A percentile compares a stretch with the other conserved stretches of the same genome.
Evolutionary conservation across 768 basidiomycete genomes (phyloP).

Genomic region (Boletellus ananas): DNA sequence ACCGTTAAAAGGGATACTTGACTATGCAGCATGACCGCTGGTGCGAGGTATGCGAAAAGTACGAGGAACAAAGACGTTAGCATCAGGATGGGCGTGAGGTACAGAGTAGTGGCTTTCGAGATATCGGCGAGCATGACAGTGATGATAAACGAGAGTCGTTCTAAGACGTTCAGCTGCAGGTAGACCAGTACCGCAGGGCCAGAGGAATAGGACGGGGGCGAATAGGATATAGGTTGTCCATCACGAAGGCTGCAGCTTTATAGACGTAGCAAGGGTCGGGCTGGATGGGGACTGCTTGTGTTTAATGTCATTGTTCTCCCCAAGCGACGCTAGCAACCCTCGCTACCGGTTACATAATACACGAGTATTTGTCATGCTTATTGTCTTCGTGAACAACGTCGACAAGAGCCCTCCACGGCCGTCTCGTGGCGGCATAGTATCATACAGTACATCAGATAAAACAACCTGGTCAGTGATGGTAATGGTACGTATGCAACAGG

Average conservation of each 20-base stretch:
- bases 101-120: slow-evolving; percentile 64
- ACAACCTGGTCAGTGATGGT: slow-evolving; percentile 29
- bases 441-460: slow-evolving; percentile 26
- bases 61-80: slow-evolving; percentile 64
- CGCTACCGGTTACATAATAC: background rate
- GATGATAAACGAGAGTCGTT: slow-evolving; percentile 18
- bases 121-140: slow-evolving; percentile 62
- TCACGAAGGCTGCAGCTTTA: slow-evolving; percentile 9
- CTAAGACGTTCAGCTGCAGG: slow-evolving; percentile 13
- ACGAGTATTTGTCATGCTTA: background rate
- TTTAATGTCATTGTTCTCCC: slow-evolving; percentile 21
- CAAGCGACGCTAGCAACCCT: background rate
- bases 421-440: slow-evolving; percentile 15
- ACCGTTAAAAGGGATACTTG: slow-evolving; percentile 65
- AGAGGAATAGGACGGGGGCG: slow-evolving; percentile 2
- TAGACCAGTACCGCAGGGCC: slow-evolving; percentile 21
- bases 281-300: slow-evolving; percentile 11
- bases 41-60: slow-evolving; percentile 67
- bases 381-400: slow-evolving; percentile 9
- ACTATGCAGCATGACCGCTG: slow-evolving; percentile 53
- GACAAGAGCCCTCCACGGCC: background rate
- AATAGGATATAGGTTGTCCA: background rate
- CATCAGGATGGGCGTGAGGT: slow-evolving; percentile 62
- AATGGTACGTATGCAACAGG: slow-evolving; percentile 35
- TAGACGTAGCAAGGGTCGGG: slow-evolving; percentile 2